These are phyloP conservation scores for Xylaria sp. DNA, from an alignment of 2,329 filamentous ascomycete genomes.

Conservation along the genomic window DNA sequence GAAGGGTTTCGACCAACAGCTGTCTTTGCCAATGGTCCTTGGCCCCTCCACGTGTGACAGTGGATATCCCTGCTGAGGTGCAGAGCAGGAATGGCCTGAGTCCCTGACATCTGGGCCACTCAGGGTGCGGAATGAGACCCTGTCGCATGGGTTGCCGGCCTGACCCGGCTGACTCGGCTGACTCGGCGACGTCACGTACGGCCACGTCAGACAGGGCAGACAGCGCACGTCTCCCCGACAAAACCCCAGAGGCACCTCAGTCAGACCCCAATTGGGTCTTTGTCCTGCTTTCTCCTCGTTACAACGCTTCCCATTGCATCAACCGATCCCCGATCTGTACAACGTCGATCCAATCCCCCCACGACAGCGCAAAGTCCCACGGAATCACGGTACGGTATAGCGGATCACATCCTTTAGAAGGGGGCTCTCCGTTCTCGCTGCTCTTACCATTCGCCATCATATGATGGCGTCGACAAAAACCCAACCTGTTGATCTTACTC, in stretches of 20 bases:
- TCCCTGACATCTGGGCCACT: conserved; percentile 28
- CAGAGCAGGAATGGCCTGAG: conserved; percentile 30
- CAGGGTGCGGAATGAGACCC: conserved; percentile 23
- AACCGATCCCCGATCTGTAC: conserved; percentile 35
- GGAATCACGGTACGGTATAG: conserved; percentile 36
- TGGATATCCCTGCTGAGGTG: conserved; percentile 26
- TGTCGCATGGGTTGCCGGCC: conserved; percentile 33
- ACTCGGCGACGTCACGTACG: conserved; percentile 32
- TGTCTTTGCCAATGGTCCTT: conserved; percentile 30
- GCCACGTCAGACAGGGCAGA: conserved; percentile 38
- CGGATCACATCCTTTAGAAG: conserved; percentile 30
- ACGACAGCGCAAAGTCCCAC: conserved; percentile 33
- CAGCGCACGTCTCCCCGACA: conserved; percentile 30
- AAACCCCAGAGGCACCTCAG: conserved; percentile 34
- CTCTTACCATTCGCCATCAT: conserved; percentile 29
- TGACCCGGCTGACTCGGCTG: conserved; percentile 36
- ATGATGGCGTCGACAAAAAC: conserved; percentile 31
- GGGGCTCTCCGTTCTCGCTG: conserved; percentile 32
- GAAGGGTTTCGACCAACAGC: conserved; percentile 22
- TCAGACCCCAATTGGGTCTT: conserved; percentile 32
- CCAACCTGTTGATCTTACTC: conserved; percentile 30
- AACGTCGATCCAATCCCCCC: conserved; percentile 34
- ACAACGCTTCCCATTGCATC: conserved; percentile 32
- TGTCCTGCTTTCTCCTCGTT: conserved; percentile 21
- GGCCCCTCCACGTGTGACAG: conserved; percentile 37